Evolutionary conservation across 352 stramenopile species (phyloP).

Genomic region (Detonula confervacea): DNA sequence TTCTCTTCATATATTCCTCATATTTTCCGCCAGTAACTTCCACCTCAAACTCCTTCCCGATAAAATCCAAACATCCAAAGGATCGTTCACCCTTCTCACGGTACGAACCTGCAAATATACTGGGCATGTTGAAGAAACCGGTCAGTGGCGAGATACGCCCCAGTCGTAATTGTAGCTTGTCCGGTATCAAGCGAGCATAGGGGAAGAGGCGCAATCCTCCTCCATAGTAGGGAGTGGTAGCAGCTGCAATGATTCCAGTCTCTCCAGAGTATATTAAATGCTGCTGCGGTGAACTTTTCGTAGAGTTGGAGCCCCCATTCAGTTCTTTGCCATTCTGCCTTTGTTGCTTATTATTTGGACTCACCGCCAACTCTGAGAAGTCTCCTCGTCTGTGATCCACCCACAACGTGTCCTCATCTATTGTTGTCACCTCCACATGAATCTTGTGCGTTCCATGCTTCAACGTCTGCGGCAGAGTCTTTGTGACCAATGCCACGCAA

Average conservation of each 20-base stretch:
- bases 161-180: slow-evolving; percentile 66
- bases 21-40: slow-evolving; percentile 45
- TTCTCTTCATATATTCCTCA: slow-evolving; percentile 30
- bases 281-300: too few relatives aligned
- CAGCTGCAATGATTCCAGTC: slow-evolving; percentile 68
- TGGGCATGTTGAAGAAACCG: slow-evolving; percentile 72
- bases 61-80: slow-evolving; percentile 78
- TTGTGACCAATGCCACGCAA: slow-evolving; percentile 65
- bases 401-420: slow-evolving; percentile 61
- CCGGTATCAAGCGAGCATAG: slow-evolving; percentile 62
- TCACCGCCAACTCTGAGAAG: slow-evolving; percentile 44
- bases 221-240: slow-evolving; percentile 76
- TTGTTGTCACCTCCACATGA: slow-evolving; percentile 58
- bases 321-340: neutral
- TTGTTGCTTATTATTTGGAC: too few relatives aligned
- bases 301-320: slow-evolving; percentile 2
- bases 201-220: slow-evolving; percentile 77
- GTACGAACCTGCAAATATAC: slow-evolving; percentile 76
- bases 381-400: slow-evolving; percentile 80
- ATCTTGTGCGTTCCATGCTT: slow-evolving; percentile 58
- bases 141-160: slow-evolving; percentile 69
- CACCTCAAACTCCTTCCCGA: slow-evolving; percentile 72
- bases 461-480: slow-evolving; percentile 70
- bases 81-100: slow-evolving; percentile 51
- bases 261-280: slow-evolving; percentile 65